A percentile compares a stretch with the other conserved stretches of the same genome.
Conservation (phyloP, 306 rosid genomes). For the Acacia crassicarpa region DNA sequence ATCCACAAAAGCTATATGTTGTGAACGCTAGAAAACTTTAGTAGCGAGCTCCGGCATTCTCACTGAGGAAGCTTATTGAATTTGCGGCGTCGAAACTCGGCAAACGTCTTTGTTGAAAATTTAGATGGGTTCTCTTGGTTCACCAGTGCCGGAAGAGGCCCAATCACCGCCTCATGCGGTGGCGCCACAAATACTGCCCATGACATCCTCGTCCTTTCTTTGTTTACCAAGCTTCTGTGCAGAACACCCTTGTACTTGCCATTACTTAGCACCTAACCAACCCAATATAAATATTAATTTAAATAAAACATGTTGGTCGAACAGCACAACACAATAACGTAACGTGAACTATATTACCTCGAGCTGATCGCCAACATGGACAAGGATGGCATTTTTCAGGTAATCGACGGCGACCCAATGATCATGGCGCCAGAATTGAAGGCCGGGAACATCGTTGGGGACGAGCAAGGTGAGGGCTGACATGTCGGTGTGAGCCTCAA, state of each 20-base stretch:
- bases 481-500: constrained; percentile 82
- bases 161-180: constrained; percentile 46
- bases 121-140: constrained; percentile 48
- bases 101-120: constrained; percentile 61
- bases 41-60: neutral
- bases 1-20: too few species aligned
- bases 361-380: constrained; percentile 68
- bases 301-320: neutral
- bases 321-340: neutral
- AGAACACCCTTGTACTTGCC: constrained; percentile 66
- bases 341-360: constrained; percentile 37
- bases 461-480: constrained; percentile 61
- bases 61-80: constrained; percentile 64
- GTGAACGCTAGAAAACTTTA: too few species aligned
- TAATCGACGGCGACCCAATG: constrained; percentile 55
- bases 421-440: constrained; percentile 54
- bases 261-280: constrained; percentile 55
- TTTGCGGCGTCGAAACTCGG: constrained; percentile 61
- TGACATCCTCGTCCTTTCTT: constrained; percentile 58
- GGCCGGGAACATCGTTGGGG: constrained; percentile 61
- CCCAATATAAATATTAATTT: neutral
- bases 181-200: constrained; percentile 68
- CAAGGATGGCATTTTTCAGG: constrained; percentile 47
- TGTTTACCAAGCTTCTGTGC: constrained; percentile 71
- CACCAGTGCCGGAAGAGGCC: constrained; percentile 53